Evolutionary conservation across 2,329 filamentous ascomycete genomes (phyloP).

Genomic region (Dactylellina leptospora): DNA sequence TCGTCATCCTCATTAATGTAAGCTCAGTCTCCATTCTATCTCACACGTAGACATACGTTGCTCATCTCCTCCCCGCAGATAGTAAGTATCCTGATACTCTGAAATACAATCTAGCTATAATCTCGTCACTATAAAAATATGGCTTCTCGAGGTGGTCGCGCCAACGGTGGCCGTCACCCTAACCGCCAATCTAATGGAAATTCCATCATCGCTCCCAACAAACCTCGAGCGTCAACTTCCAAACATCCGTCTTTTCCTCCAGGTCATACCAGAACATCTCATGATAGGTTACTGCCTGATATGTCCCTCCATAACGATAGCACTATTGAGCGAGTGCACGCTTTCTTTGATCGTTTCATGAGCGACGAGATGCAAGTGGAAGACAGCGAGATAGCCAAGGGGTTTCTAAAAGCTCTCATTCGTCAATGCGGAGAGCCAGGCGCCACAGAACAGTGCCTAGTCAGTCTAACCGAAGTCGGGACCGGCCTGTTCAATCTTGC

Average conservation of each 20-base stretch:
- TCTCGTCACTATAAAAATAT: too few species aligned
- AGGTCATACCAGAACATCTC: background rate
- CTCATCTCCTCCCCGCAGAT: too few species aligned
- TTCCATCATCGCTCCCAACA: background rate
- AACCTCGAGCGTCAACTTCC: background rate
- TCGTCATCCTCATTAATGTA: too few species aligned
- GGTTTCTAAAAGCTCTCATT: constrained; percentile 18
- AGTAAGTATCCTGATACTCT: too few species aligned
- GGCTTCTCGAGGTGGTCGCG: too few species aligned
- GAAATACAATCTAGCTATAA: too few species aligned
- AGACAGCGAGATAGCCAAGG: background rate
- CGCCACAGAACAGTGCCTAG: constrained; percentile 13
- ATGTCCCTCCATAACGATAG: background rate
- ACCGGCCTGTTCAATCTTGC: constrained; percentile 15
- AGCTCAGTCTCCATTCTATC: too few species aligned
- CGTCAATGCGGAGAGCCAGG: constrained; percentile 18
- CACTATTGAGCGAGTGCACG: background rate
- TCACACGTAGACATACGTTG: too few species aligned
- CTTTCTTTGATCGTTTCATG: constrained; percentile 6
- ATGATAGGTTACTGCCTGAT: constrained; percentile 13
- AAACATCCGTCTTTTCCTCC: background rate
- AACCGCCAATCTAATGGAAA: background rate
- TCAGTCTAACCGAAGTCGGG: background rate
- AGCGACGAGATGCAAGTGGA: constrained; percentile 6
- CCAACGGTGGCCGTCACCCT: too few species aligned